A percentile compares a stretch with the other conserved stretches of the same genome.
Conservation (phyloP, 176 grass and related monocot species). For the Leersia perrieri region DNA sequence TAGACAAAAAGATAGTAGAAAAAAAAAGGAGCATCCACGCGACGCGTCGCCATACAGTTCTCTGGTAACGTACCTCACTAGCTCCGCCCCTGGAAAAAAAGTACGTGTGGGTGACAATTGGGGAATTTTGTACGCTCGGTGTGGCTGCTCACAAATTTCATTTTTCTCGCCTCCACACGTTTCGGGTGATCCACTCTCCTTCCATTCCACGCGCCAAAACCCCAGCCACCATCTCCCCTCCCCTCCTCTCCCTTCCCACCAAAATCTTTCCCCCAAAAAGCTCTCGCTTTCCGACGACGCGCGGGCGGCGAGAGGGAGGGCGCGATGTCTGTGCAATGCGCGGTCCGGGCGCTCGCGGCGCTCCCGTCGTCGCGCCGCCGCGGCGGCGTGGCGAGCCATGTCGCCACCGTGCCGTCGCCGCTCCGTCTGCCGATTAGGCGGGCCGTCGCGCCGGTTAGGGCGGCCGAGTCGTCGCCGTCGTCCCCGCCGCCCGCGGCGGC, state of each 20-base stretch:
- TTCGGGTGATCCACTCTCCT: conserved; percentile 4
- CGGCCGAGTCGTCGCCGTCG: conserved; percentile 51
- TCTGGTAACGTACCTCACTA: too few species aligned
- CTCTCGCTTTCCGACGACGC: background rate
- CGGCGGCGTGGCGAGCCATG: background rate
- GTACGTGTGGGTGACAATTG: too few species aligned
- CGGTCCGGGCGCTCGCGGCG: conserved; percentile 34
- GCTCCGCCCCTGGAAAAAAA: too few species aligned
- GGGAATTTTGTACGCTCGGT: background rate
- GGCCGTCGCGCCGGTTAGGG: conserved; percentile 30
- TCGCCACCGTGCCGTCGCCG: background rate
- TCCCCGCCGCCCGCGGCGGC: conserved; percentile 18
- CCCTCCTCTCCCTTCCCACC: background rate
- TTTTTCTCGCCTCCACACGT: background rate
- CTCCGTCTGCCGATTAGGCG: conserved; percentile 4
- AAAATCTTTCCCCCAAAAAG: conserved; percentile 1
- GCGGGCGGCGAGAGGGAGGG: background rate
- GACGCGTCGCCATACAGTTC: too few species aligned
- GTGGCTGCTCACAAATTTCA: background rate
- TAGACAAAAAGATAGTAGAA: too few species aligned
- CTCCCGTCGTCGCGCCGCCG: conserved; percentile 23
- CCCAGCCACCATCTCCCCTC: conserved; percentile 17
- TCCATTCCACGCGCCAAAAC: conserved; percentile 40
- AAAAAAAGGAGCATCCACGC: too few species aligned
- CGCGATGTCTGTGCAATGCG: conserved; percentile 45